phyloP scores from a whole-genome alignment of 345 rosid genomes.

The Lagerstroemia speciosa region DNA sequence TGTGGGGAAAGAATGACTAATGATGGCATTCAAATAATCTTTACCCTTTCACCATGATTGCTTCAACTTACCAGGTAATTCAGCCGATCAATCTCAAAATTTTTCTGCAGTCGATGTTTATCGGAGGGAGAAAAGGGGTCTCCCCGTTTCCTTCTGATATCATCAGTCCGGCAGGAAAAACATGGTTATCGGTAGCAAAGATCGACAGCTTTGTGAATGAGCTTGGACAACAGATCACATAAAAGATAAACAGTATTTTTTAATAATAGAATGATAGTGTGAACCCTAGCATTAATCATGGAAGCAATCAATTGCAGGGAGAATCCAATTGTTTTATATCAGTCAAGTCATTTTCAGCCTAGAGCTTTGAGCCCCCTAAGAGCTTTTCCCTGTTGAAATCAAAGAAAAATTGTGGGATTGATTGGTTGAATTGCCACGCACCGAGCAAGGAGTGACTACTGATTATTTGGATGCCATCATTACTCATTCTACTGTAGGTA shows the following conservation, averaged over 20 bases:
- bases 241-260: no score
- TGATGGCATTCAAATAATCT: background rate
- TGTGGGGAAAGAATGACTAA: background rate
- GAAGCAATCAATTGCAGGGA: background rate
- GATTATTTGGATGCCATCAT: constrained; percentile 4
- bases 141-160: background rate
- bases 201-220: no score
- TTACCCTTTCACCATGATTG: background rate
- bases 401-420: constrained; percentile 13
- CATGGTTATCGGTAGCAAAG: no score
- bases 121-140: no score
- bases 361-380: background rate
- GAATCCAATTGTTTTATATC: background rate
- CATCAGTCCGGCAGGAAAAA: no score
- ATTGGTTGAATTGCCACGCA: constrained; percentile 13
- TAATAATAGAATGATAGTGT: no score
- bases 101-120: background rate
- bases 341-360: background rate
- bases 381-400: background rate
- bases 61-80: constrained; percentile 1
- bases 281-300: no score
- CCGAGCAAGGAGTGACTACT: background rate
- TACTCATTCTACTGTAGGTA: no score
- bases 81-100: constrained; percentile 11
- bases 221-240: no score